Percentiles rank a stretch among this genome's conserved stretches.
Evolutionary conservation across 2,329 filamentous ascomycete species (phyloP).

Genomic region (Mycosphaerella arachidis): DNA sequence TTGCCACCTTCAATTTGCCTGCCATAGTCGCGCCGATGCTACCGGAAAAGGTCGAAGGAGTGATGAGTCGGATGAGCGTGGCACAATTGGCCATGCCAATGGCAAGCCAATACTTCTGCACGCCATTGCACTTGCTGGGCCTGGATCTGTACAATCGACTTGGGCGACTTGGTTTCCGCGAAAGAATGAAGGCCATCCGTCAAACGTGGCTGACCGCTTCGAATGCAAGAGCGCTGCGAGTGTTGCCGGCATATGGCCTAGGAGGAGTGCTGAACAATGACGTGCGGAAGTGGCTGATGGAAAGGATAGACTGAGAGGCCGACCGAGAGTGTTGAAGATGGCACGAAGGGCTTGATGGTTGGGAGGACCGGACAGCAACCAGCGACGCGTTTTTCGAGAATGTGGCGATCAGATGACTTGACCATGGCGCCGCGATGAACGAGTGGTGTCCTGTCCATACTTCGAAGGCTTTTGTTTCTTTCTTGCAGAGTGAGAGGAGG

Average conservation of each 20-base stretch:
- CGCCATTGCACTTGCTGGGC: conserved; percentile 22
- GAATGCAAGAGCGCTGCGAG: conserved; percentile 17
- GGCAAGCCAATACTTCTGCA: conserved; percentile 19
- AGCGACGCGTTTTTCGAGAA: neutral
- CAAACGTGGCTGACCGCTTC: conserved; percentile 15
- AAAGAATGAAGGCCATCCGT: conserved; percentile 10
- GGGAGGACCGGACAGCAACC: neutral
- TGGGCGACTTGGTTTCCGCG: conserved; percentile 1
- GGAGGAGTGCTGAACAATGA: conserved; percentile 21
- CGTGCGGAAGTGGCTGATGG: conserved; percentile 1
- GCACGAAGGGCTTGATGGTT: neutral
- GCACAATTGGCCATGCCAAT: conserved; percentile 19
- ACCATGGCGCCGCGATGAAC: neutral
- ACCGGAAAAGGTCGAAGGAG: conserved; percentile 14
- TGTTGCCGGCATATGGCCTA: conserved; percentile 22
- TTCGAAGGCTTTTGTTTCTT: neutral
- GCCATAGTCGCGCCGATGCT: conserved; percentile 13
- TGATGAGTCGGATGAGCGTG: conserved; percentile 12
- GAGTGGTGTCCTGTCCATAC: neutral
- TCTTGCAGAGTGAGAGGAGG: neutral
- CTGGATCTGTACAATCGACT: conserved; percentile 21
- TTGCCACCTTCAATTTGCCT: conserved; percentile 21
- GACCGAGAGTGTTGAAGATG: neutral
- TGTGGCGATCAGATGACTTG: neutral
- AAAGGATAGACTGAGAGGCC: neutral